phyloP scores from a whole-genome alignment of 192 early-diverging fungal species.

The Backusella liffmaniae region DNA sequence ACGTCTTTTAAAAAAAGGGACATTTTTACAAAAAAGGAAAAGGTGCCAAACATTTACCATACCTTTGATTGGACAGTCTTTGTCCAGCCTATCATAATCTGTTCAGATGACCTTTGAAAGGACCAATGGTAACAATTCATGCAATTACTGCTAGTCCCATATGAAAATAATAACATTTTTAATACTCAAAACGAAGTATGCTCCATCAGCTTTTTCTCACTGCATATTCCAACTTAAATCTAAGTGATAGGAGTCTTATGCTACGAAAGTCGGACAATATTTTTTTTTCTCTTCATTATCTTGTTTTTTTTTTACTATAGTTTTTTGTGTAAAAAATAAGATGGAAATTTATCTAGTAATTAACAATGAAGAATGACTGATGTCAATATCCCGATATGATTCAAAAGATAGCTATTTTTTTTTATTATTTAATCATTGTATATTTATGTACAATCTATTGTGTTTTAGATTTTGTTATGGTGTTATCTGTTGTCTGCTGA shows the following conservation, averaged over 20 bases:
- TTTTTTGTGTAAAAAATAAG: background rate
- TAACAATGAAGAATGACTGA: background rate
- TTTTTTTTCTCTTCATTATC: background rate
- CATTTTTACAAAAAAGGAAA: background rate
- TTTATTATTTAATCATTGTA: background rate
- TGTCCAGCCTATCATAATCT: background rate
- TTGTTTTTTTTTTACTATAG: background rate
- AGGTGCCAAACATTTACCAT: background rate
- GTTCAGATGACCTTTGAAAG: conserved; percentile 6
- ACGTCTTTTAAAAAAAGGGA: background rate
- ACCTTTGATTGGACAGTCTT: background rate
- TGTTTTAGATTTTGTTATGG: conserved; percentile 3
- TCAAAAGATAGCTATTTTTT: background rate
- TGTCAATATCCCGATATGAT: conserved; percentile 3
- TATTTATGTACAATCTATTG: background rate
- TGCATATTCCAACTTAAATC: background rate
- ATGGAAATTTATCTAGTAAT: conserved; percentile 3
- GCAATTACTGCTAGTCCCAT: background rate
- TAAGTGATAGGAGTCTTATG: background rate
- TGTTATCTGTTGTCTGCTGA: background rate
- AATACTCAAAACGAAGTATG: background rate
- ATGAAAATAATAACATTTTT: background rate
- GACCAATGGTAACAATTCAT: background rate
- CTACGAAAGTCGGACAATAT: background rate
- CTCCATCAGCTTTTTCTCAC: background rate